These are phyloP conservation scores for Cytospora piceae DNA, from an alignment of 2,329 filamentous ascomycete species.

Conservation along the genomic window DNA sequence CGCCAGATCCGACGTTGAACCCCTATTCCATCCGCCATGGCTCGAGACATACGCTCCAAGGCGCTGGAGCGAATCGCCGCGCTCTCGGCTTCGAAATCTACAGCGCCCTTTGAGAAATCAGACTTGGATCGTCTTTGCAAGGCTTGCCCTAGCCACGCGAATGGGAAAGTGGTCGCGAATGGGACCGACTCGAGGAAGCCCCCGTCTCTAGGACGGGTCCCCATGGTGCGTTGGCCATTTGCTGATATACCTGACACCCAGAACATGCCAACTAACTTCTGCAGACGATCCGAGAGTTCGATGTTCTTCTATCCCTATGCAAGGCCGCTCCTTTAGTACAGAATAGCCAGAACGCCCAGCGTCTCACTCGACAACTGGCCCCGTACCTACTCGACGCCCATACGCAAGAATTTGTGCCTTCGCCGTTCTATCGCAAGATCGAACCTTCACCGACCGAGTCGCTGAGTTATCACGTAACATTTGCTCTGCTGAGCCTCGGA, in stretches of 20 bases:
- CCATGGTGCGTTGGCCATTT: conserved; percentile 56
- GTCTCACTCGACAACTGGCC: conserved; percentile 76
- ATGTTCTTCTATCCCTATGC: conserved; percentile 88
- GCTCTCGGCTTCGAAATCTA: conserved; percentile 60
- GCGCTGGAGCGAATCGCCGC: conserved; percentile 69
- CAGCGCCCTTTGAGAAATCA: conserved; percentile 61
- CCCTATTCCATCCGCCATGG: conserved; percentile 43
- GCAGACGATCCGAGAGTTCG: conserved; percentile 85
- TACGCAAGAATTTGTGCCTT: conserved; percentile 74
- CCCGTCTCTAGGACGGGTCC: conserved; percentile 55
- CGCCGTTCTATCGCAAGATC: conserved; percentile 80
- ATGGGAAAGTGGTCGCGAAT: conserved; percentile 51
- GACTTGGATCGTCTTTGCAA: conserved; percentile 66
- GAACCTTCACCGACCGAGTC: conserved; percentile 89
- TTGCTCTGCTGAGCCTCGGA: conserved; percentile 80
- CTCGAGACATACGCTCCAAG: conserved; percentile 62
- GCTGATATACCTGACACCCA: not conserved
- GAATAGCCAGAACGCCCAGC: conserved; percentile 72
- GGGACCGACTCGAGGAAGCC: conserved; percentile 47
- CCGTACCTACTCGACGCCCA: conserved; percentile 88
- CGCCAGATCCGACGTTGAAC: conserved; percentile 5
- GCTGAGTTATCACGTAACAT: conserved; percentile 76
- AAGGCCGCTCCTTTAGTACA: conserved; percentile 81
- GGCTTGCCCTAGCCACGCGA: conserved; percentile 55
- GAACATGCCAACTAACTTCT: conserved; percentile 18